Evolutionary conservation across 2,329 filamentous ascomycete genomes (phyloP).

Genomic region (Penicillium sp.): DNA sequence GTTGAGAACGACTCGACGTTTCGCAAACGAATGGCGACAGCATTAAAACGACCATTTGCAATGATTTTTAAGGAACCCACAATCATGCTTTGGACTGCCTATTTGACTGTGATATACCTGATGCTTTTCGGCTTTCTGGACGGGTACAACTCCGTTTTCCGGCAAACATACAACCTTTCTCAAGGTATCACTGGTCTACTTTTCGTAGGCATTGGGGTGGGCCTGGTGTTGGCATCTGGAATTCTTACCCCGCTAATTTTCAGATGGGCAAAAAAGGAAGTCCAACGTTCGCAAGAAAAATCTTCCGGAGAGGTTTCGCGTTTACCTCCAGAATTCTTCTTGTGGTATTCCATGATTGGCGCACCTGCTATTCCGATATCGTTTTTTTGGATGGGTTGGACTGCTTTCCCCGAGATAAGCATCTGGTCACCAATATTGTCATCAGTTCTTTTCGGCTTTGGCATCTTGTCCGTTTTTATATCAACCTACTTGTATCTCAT

Average conservation of each 20-base stretch:
- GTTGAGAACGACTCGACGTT: constrained; percentile 41
- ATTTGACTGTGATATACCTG: constrained; percentile 31
- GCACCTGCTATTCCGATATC: constrained; percentile 51
- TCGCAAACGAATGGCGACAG: constrained; percentile 41
- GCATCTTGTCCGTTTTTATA: constrained; percentile 3
- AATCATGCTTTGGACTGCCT: constrained; percentile 28
- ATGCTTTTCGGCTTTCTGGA: constrained; percentile 37
- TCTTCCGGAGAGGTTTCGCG: too few species aligned
- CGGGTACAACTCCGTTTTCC: constrained; percentile 53
- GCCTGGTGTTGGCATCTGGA: constrained; percentile 37
- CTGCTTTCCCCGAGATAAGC: constrained; percentile 43
- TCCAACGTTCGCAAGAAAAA: constrained; percentile 42
- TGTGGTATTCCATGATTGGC: constrained; percentile 55
- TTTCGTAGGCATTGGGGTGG: constrained; percentile 50
- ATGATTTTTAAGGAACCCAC: constrained; percentile 47
- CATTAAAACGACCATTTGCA: constrained; percentile 49
- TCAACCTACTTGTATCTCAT: constrained; percentile 9
- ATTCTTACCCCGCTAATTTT: constrained; percentile 48
- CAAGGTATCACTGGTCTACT: constrained; percentile 47
- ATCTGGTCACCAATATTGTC: constrained; percentile 36
- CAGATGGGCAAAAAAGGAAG: constrained; percentile 43
- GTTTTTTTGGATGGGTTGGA: constrained; percentile 62
- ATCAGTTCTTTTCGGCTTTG: constrained; percentile 2
- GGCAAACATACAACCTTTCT: constrained; percentile 47
- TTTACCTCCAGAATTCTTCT: constrained; percentile 56